These are phyloP conservation scores for Codiaeum variegatum DNA, from an alignment of 441 rosid genomes.

Conservation along the genomic window DNA sequence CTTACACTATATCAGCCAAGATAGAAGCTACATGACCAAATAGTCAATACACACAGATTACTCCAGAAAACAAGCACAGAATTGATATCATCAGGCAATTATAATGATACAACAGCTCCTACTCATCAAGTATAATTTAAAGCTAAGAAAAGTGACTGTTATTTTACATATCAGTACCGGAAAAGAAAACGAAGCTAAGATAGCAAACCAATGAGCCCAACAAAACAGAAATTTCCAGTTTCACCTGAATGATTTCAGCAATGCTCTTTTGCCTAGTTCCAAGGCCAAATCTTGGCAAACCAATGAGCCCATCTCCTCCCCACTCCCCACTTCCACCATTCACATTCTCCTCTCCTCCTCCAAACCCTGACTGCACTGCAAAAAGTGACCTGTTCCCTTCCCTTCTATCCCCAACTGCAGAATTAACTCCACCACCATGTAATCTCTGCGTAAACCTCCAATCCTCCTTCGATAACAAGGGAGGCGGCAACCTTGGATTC, in stretches of 20 bases:
- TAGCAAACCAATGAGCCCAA: neutral
- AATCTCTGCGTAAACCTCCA: conserved; percentile 61
- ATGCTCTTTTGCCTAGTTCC: conserved; percentile 62
- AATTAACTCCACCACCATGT: conserved; percentile 35
- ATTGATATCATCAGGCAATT: neutral
- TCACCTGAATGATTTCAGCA: conserved; percentile 69
- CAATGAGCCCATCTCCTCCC: conserved; percentile 73
- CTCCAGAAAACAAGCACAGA: neutral
- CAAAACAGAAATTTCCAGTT: conserved; percentile 14
- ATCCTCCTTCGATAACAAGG: conserved; percentile 60
- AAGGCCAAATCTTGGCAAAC: conserved; percentile 54
- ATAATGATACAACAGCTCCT: neutral
- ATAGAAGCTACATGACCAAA: conserved; percentile 3
- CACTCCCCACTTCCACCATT: conserved; percentile 44
- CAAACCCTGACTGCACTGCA: conserved; percentile 48
- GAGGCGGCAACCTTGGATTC: conserved; percentile 74
- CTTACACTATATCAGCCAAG: neutral
- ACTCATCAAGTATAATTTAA: neutral
- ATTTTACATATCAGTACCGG: neutral
- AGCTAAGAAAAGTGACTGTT: neutral
- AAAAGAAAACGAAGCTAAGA: neutral
- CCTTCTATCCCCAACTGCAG: conserved; percentile 52
- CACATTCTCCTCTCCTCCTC: conserved; percentile 41
- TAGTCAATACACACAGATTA: neutral
- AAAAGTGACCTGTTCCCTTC: conserved; percentile 42